A percentile compares a stretch with the other conserved stretches of the same genome.
These are phyloP conservation scores for Candida sphagnicola DNA, from an alignment of 805 yeast species.

Conservation along the genomic window DNA sequence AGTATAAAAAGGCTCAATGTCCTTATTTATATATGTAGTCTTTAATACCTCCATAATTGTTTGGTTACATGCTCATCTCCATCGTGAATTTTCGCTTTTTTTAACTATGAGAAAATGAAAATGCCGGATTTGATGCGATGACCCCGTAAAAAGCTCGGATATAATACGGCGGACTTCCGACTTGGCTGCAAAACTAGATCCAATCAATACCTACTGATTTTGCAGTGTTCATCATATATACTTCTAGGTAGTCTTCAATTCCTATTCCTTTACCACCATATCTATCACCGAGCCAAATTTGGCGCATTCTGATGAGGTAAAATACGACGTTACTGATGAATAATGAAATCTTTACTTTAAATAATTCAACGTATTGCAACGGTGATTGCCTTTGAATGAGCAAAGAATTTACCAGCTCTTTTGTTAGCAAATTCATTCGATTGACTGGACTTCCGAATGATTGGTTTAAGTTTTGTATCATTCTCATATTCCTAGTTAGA, in stretches of 20 bases:
- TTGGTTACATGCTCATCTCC: not conserved
- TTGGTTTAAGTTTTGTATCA: constrained; percentile 67
- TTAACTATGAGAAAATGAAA: not conserved
- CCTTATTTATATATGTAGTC: constrained; percentile 40
- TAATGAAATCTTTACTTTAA: constrained; percentile 20
- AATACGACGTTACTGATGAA: constrained; percentile 30
- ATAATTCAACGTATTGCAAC: constrained; percentile 11
- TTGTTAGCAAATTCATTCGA: constrained; percentile 59
- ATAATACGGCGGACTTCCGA: not conserved
- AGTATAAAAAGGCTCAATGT: constrained; percentile 78
- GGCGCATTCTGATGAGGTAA: constrained; percentile 27
- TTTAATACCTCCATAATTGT: constrained; percentile 21
- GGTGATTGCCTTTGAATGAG: constrained; percentile 4
- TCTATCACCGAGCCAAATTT: constrained; percentile 27
- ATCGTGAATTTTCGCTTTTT: constrained; percentile 1
- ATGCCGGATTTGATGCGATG: not conserved
- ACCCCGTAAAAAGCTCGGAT: not conserved
- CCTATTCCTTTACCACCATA: constrained; percentile 32
- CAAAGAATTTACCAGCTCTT: constrained; percentile 43
- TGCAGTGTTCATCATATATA: constrained; percentile 39
- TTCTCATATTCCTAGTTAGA: constrained; percentile 67
- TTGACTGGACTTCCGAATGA: constrained; percentile 71
- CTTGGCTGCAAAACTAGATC: constrained; percentile 6
- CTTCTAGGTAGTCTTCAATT: constrained; percentile 44
- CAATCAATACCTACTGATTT: constrained; percentile 39